Conservation (phyloP, 441 rosid species). For the Pelargonium cotyledonis region DNA sequence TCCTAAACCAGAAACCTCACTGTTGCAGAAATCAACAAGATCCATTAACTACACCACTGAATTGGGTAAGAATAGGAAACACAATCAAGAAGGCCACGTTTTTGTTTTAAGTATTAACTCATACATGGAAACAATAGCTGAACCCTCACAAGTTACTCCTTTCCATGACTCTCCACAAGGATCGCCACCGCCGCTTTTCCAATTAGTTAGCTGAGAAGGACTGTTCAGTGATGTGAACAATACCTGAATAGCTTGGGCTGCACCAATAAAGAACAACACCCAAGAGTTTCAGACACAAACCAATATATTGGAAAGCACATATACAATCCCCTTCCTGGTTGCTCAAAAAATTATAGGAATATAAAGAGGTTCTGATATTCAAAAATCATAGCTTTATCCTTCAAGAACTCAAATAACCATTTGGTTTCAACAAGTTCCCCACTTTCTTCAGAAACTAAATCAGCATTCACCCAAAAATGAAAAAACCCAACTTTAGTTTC, state of each 20-base stretch:
- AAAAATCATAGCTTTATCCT: neutral
- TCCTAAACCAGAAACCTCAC: conserved; percentile 69
- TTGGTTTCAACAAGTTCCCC: too few species aligned
- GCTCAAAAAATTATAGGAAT: neutral
- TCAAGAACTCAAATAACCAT: neutral
- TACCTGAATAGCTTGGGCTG: conserved; percentile 90
- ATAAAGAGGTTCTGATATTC: neutral
- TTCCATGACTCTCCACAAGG: conserved; percentile 96
- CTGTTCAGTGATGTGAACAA: conserved; percentile 67
- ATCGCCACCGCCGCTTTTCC: conserved; percentile 79
- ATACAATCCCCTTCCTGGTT: neutral
- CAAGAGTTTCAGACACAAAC: neutral
- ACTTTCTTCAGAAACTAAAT: neutral
- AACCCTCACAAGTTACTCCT: conserved; percentile 77
- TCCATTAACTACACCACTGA: conserved; percentile 9
- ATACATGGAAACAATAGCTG: conserved; percentile 85
- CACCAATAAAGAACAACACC: conserved; percentile 10
- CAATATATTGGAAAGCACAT: neutral
- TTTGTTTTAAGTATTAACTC: neutral
- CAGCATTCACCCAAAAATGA: neutral
- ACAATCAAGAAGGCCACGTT: neutral
- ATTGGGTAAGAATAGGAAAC: neutral
- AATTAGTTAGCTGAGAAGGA: conserved; percentile 73
- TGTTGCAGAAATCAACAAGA: conserved; percentile 28
- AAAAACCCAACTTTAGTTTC: neutral